phyloP scores from a whole-genome alignment of 148 eudicot species.

The Drosera capensis region DNA sequence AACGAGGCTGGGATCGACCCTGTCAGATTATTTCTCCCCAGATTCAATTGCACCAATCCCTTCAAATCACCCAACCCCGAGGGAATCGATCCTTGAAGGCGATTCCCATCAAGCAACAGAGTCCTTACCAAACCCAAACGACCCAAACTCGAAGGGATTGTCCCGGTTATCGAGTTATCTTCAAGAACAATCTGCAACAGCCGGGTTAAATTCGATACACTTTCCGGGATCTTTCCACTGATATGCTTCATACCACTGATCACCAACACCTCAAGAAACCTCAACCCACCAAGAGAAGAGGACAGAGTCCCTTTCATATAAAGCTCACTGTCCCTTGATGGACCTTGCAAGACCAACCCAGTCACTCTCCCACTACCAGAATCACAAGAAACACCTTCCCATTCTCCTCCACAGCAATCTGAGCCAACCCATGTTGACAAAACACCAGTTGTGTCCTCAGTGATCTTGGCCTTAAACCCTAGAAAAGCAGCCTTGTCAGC shows the following conservation, averaged over 20 bases:
- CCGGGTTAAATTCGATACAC: slow-evolving; percentile 29
- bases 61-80: slow-evolving; percentile 31
- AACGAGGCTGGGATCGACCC: slow-evolving; percentile 42
- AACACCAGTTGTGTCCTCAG: slow-evolving; percentile 45
- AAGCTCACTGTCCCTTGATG: slow-evolving; percentile 9
- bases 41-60: slow-evolving; percentile 34
- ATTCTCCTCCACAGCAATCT: slow-evolving; percentile 65
- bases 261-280: slow-evolving; percentile 38
- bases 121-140: slow-evolving; percentile 33
- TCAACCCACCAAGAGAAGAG: slow-evolving; percentile 40
- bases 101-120: slow-evolving; percentile 45
- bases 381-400: slow-evolving; percentile 76
- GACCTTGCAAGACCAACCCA: slow-evolving; percentile 33
- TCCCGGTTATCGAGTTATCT: slow-evolving; percentile 46
- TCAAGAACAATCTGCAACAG: slow-evolving; percentile 61
- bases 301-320: slow-evolving; percentile 68
- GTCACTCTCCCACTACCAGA: slow-evolving; percentile 44
- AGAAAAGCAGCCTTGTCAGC: slow-evolving; percentile 59
- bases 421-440: slow-evolving; percentile 56
- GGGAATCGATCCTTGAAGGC: slow-evolving; percentile 40
- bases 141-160: slow-evolving; percentile 43
- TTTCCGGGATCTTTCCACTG: slow-evolving; percentile 41
- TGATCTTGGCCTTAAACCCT: slow-evolving; percentile 45
- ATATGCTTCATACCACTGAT: slow-evolving; percentile 69
- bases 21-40: slow-evolving; percentile 31